Base-by-base conservation (phyloP, 2,329 filamentous ascomycete species). In the Sphaceloma murrayae region DNA sequence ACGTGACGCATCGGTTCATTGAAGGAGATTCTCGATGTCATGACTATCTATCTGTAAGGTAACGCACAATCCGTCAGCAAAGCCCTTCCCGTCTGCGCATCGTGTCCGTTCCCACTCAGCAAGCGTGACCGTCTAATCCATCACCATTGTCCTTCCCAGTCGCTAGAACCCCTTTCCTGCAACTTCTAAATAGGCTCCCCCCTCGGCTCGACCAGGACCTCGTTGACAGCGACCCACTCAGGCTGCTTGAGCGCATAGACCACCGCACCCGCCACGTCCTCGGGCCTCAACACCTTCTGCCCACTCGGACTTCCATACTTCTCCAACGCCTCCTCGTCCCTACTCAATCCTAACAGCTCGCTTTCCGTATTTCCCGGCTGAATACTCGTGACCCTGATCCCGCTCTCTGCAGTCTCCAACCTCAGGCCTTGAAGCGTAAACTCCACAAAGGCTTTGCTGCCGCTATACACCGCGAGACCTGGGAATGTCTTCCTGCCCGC, bases 381-480 rank as follows among this genome's bases (percentile, higher is more conserved):
- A 2, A 89, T 71, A 26, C 74, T 70, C 0, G 83, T 87, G 30
- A 89, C 82, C 2, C 82, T 70, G 38, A 89, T 63, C 0, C 84
- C 84, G 0, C 74, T 74, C 0, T 81, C 82, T 0, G 80, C 83
- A 0, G 82, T 88, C 68, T 89, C 84, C 5, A 88, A 63, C 6
- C 84, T 76, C 52, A 89, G 62, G 22, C 70, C 70, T 61, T 88
- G 83, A n/a, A 89, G 69, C 0, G 82, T 83, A 1, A 82, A 83
- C 60, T 89, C 84, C 45, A 89, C 82, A 58, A 89, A 89, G 72
- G 88, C 86, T 60, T 89, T 89, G 62, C 76, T 82, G 18, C 81
- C 84, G 0, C 81, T 85, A 69, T 89, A 89, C 26, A 89, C 83
- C 43, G 84, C 84, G 9, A 88, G 66, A 0, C 84, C 84, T 0